phyloP scores from a whole-genome alignment of 1,284 basidiomycete genomes.

The Xerocomus nothofagi region DNA sequence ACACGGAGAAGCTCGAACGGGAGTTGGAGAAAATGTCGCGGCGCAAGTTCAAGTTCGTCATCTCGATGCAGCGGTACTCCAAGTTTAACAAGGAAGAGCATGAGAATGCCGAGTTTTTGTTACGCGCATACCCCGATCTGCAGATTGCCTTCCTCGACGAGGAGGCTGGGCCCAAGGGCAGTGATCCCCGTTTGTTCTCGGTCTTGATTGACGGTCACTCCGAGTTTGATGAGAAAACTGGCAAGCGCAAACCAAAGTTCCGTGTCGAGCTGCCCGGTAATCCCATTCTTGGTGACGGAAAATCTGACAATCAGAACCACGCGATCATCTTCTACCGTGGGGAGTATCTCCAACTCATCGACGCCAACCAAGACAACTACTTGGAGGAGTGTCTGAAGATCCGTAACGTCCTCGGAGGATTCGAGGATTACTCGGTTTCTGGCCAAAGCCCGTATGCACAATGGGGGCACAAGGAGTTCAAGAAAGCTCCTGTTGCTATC shows the following conservation, averaged over 20 bases:
- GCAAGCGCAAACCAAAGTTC: conserved; percentile 96
- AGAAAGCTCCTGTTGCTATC: conserved; percentile 92
- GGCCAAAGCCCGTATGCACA: conserved; percentile 94
- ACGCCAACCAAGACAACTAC: conserved; percentile 99
- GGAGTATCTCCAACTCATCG: conserved; percentile 98
- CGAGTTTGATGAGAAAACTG: conserved; percentile 86
- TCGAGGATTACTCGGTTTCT: conserved; percentile 92
- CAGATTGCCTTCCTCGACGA: conserved; percentile 99
- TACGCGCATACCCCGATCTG: conserved; percentile 97
- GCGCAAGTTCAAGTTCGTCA: conserved; percentile 98
- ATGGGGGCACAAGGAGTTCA: conserved; percentile 91
- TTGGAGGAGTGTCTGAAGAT: conserved; percentile 99
- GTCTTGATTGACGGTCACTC: conserved; percentile 97
- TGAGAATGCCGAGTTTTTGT: conserved; percentile 97
- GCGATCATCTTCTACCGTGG: conserved; percentile 99
- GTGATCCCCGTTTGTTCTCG: conserved; percentile 91
- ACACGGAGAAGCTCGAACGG: conserved; percentile 94
- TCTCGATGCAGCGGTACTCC: conserved; percentile 99
- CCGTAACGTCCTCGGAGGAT: conserved; percentile 95
- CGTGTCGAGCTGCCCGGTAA: conserved; percentile 97
- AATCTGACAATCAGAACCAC: conserved; percentile 99
- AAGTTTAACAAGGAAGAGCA: conserved; percentile 99
- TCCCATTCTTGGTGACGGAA: conserved; percentile 99
- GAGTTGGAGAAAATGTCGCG: conserved; percentile 97
- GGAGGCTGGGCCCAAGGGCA: conserved; percentile 85